Conservation (phyloP, 2,329 filamentous ascomycete genomes). For the Sporothrix pseudoabietina region DNA sequence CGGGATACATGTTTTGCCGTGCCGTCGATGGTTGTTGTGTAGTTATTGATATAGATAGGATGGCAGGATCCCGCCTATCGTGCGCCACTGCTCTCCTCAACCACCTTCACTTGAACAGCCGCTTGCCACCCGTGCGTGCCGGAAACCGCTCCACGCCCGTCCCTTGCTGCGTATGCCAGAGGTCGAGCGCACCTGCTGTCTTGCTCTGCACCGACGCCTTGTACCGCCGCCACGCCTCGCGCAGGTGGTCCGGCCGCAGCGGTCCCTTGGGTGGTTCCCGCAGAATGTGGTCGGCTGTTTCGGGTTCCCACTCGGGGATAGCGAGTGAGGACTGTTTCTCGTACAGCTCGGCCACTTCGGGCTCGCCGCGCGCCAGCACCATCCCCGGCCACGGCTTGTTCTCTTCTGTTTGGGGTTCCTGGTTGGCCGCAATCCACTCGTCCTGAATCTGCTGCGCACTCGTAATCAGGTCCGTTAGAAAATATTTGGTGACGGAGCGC, state of each 20-base stretch:
- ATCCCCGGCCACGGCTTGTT: constrained; percentile 45
- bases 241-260: constrained; percentile 71
- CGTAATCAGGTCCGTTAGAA: constrained; percentile 75
- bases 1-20: neutral
- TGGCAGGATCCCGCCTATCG: neutral
- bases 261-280: constrained; percentile 54
- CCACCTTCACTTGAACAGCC: constrained; percentile 50
- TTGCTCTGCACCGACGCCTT: constrained; percentile 64
- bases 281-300: constrained; percentile 41
- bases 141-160: constrained; percentile 64
- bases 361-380: constrained; percentile 36
- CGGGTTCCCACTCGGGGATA: constrained; percentile 37
- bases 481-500: constrained; percentile 74
- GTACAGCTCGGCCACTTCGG: constrained; percentile 40
- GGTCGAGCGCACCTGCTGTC: constrained; percentile 60
- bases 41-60: neutral
- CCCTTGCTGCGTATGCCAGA: constrained; percentile 63
- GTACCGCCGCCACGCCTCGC: constrained; percentile 72
- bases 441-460: constrained; percentile 68
- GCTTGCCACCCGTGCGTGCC: constrained; percentile 53
- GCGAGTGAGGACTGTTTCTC: constrained; percentile 41
- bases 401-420: constrained; percentile 61
- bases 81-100: no score
- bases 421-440: constrained; percentile 65
- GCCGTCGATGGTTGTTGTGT: neutral